Evolutionary conservation across 192 early-diverging fungal genomes (phyloP), one percentile per base, ranked within the genome.

Genomic region (Powellomyces hirtus): DNA sequence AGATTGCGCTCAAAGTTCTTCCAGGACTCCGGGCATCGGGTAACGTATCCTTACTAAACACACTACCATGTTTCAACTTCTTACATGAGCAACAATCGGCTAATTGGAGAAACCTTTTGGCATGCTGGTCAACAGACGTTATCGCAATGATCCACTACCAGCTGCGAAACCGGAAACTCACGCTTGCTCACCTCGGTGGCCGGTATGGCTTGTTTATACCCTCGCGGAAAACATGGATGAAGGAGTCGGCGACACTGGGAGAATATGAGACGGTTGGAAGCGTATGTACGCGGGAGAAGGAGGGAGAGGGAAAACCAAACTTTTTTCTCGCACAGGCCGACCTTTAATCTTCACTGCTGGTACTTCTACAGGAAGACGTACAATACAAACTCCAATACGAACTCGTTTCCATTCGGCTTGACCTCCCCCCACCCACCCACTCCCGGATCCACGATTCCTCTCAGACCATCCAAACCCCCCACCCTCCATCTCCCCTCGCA

Each of bases 81-180:
- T 10, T 7, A 7, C 61, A 5, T 44, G 38, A 55, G 38, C 11
- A 57, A 62, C 6, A n/a, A n/a, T n/a, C n/a, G n/a, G n/a, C n/a
- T n/a, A n/a, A n/a, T n/a, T n/a, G n/a, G n/a, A n/a, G n/a, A n/a
- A n/a, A n/a, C n/a, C n/a, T 3, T 16, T 49, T 49, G 46, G 16
- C 46, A 49, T n/a, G n/a, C n/a, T n/a, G n/a, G n/a, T n/a, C n/a
- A 42, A 33, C 45, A 70, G 74, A 76, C 64, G 63, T 76, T 31
- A 53, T 76, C 31, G 36, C 74, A n/a, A 76, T 76, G 64, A 71
- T 76, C 10, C 37, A 61, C n/a, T 76, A 66, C 34, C 74, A 76
- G 46, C 57, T 76, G 30, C 50, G 42, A 6, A 71, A 76, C 37
- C 59, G 74, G 24, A 55, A 71, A 30, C 34, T 76, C n/a, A 22